Conservation (phyloP, 2,329 filamentous ascomycete genomes). For the Fusarium azukiicola region DNA sequence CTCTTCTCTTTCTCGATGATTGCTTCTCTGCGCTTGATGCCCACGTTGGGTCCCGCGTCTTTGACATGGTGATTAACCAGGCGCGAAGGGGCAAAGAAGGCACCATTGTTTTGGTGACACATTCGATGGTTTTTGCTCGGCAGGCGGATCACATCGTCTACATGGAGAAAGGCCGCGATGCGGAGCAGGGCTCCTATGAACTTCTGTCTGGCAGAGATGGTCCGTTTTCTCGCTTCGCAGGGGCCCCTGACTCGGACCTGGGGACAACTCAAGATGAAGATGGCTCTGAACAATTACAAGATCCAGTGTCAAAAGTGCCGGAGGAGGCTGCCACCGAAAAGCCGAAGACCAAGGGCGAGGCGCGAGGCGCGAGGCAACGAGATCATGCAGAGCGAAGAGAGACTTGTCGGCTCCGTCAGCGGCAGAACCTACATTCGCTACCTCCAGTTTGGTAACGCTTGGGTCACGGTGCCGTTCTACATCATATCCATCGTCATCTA, state of each 20-base stretch:
- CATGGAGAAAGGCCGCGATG: conserved; percentile 27
- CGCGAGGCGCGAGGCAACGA: conserved; percentile 30
- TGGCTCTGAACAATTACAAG: rapidly evolving
- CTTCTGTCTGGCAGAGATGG: neutral
- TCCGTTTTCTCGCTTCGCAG: conserved; percentile 21
- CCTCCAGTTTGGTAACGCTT: conserved; percentile 38
- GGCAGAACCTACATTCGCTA: conserved; percentile 39
- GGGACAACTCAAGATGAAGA: neutral
- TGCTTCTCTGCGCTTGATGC: conserved; percentile 40
- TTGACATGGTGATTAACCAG: conserved; percentile 37
- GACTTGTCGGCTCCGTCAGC: conserved; percentile 36
- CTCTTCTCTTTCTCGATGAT: conserved; percentile 37
- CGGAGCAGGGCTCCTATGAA: conserved; percentile 33
- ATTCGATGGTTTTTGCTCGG: conserved; percentile 36
- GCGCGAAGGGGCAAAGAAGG: conserved; percentile 23
- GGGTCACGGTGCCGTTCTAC: conserved; percentile 31
- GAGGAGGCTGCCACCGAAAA: neutral
- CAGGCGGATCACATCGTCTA: conserved; percentile 39
- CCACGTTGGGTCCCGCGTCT: conserved; percentile 35
- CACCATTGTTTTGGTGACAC: conserved; percentile 22
- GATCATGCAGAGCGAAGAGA: conserved; percentile 40
- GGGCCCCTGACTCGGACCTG: neutral
- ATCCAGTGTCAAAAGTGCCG: rapidly evolving
- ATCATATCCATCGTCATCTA: conserved; percentile 27
- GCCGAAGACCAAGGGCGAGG: neutral